These are phyloP conservation scores for Edaphochlamys debaryana DNA, from an alignment of 139 green algal genomes.

Conservation along the genomic window DNA sequence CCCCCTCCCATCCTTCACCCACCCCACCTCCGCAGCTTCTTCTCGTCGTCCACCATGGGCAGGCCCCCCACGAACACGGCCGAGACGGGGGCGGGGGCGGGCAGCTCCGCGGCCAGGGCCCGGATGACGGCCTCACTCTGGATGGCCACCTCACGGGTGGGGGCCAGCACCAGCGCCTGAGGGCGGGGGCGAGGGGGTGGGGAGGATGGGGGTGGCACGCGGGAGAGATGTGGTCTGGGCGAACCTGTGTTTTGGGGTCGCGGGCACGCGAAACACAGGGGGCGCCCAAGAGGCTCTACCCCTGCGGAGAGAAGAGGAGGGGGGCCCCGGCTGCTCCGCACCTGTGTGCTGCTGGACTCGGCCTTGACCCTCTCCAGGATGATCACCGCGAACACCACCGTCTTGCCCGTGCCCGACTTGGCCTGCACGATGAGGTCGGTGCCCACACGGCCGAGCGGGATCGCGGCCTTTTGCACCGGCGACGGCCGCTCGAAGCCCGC, in stretches of 20 bases:
- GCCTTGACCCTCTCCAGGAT: conserved; percentile 65
- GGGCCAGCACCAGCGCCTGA: conserved; percentile 83
- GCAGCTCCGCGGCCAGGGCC: conserved; percentile 50
- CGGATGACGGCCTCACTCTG: conserved; percentile 71
- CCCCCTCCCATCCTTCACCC: too few species aligned
- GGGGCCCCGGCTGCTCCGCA: conserved; percentile 32
- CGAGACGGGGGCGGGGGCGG: conserved; percentile 41
- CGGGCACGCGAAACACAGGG: too few species aligned
- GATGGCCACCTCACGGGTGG: conserved; percentile 86
- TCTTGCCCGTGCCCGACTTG: conserved; percentile 91
- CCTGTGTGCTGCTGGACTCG: conserved; percentile 57
- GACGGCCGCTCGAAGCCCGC: conserved; percentile 76
- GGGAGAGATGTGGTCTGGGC: too few species aligned
- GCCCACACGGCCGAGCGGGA: conserved; percentile 78
- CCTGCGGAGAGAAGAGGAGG: too few species aligned
- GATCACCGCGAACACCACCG: conserved; percentile 75
- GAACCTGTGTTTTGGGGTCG: too few species aligned
- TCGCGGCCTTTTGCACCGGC: conserved; percentile 78
- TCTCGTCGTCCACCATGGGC: conserved; percentile 69
- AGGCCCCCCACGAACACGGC: conserved; percentile 78
- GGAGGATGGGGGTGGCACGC: not conserved
- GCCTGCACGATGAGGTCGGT: conserved; percentile 87
- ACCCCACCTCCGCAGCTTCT: conserved; percentile 63
- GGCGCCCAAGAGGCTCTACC: too few species aligned
- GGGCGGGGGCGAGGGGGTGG: too few species aligned